These are phyloP conservation scores for Alternaria sp. DNA, from an alignment of 2,329 filamentous ascomycete species.

Conservation along the genomic window DNA sequence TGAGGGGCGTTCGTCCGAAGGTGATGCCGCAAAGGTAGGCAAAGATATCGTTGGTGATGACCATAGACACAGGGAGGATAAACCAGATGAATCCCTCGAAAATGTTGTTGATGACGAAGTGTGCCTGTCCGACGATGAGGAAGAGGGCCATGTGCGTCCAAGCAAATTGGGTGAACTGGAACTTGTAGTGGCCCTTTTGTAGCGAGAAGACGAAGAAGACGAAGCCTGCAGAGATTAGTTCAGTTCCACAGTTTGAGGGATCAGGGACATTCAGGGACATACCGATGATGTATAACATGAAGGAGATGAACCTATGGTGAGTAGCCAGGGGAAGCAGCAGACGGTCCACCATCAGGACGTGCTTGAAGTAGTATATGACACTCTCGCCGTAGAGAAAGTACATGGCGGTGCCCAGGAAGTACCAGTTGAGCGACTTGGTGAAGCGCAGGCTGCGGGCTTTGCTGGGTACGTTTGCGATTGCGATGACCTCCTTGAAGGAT, in stretches of 20 bases:
- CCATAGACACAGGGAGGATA: slow-evolving; percentile 91
- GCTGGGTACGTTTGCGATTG: slow-evolving; percentile 93
- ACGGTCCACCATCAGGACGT: slow-evolving; percentile 93
- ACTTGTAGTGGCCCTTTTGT: slow-evolving; percentile 94
- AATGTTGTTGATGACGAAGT: slow-evolving; percentile 99
- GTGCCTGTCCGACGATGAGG: slow-evolving; percentile 95
- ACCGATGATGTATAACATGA: slow-evolving; percentile 98
- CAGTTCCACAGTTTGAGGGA: background rate
- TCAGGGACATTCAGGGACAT: no score
- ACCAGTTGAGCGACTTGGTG: slow-evolving; percentile 98
- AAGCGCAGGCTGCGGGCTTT: slow-evolving; percentile 89
- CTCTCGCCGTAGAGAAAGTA: slow-evolving; percentile 99
- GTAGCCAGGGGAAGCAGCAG: slow-evolving; percentile 92
- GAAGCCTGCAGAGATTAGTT: slow-evolving; percentile 71
- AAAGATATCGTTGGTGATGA: slow-evolving; percentile 99
- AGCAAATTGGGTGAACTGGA: slow-evolving; percentile 98
- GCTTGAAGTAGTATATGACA: slow-evolving; percentile 99
- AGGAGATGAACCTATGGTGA: slow-evolving; percentile 98
- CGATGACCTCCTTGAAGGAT: slow-evolving; percentile 99
- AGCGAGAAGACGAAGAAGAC: slow-evolving; percentile 97
- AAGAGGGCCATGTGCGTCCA: slow-evolving; percentile 99
- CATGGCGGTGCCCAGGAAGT: slow-evolving; percentile 98
- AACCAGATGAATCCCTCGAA: slow-evolving; percentile 99
- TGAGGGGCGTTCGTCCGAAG: slow-evolving; percentile 94
- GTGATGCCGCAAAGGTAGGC: slow-evolving; percentile 98